Evolutionary conservation across 2,329 filamentous ascomycete species (phyloP).

Genomic region (Fusarium sp.): DNA sequence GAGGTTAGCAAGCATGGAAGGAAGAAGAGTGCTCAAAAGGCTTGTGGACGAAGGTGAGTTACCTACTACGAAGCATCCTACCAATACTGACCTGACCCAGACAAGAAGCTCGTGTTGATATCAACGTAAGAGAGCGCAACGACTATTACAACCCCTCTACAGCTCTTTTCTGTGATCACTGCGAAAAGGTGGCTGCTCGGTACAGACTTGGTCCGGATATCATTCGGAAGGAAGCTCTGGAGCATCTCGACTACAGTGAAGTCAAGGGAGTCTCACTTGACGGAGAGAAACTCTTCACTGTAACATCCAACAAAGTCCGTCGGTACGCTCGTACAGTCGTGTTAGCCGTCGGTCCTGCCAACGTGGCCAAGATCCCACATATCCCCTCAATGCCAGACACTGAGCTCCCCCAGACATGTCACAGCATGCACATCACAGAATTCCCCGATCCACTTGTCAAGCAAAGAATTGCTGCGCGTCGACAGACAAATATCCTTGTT

Average conservation of each 20-base stretch:
- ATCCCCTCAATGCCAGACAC: conserved; percentile 50
- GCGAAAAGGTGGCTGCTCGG: conserved; percentile 65
- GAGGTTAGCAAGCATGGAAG: conserved; percentile 84
- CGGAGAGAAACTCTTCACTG: conserved; percentile 70
- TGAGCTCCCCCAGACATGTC: conserved; percentile 61
- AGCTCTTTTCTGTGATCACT: conserved; percentile 71
- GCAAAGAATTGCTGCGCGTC: conserved; percentile 61
- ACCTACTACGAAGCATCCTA: rapidly evolving
- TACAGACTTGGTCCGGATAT: conserved; percentile 63
- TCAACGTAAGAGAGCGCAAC: conserved; percentile 75
- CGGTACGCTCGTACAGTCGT: conserved; percentile 73
- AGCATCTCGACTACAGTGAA: conserved; percentile 70
- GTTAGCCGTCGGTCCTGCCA: conserved; percentile 76
- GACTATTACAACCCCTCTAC: conserved; percentile 76
- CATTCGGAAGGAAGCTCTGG: conserved; percentile 69
- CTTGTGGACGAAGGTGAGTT: conserved; percentile 59
- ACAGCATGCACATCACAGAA: conserved; percentile 71
- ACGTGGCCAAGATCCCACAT: conserved; percentile 63
- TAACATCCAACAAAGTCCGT: conserved; percentile 65
- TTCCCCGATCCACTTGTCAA: conserved; percentile 67
- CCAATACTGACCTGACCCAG: conserved; percentile 33
- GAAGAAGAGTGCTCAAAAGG: conserved; percentile 64
- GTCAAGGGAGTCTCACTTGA: conserved; percentile 57
- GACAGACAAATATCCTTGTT: conserved; percentile 73
- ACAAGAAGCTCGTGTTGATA: conserved; percentile 60